Evolutionary conservation across 305 asterid species (phyloP).

Genomic region (Rubia tinctorum): DNA sequence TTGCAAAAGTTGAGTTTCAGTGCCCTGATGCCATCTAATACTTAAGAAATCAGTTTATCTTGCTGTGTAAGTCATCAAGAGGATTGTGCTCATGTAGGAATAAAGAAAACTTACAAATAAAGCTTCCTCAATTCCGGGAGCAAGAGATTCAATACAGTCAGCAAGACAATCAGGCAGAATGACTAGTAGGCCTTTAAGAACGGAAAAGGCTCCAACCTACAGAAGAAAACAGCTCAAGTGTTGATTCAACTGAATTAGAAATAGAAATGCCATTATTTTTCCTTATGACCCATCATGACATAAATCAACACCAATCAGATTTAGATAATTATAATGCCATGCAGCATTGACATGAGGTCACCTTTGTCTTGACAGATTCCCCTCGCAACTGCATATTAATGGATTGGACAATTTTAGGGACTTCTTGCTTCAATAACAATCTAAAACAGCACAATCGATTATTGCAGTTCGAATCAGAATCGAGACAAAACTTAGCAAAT

Average conservation of each 20-base stretch:
- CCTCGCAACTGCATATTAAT: constrained; percentile 90
- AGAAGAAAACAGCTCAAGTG: constrained; percentile 15
- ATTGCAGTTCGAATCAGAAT: background rate
- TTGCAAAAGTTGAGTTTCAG: background rate
- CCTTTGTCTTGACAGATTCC: constrained; percentile 97
- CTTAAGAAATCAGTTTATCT: background rate
- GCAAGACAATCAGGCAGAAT: constrained; percentile 99
- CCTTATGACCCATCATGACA: background rate
- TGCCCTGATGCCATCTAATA: background rate
- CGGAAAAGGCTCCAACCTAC: constrained; percentile 98
- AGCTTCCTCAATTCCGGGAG: constrained; percentile 95
- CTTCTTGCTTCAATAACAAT: constrained; percentile 93
- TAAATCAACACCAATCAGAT: background rate
- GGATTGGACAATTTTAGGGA: constrained; percentile 92
- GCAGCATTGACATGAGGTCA: constrained; percentile 19
- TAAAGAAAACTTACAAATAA: constrained; percentile 61
- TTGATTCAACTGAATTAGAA: constrained; percentile 12
- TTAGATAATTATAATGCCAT: background rate
- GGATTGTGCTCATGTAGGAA: constrained; percentile 11
- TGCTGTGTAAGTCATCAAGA: too few relatives aligned
- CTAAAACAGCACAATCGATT: constrained; percentile 60
- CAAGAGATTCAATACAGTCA: constrained; percentile 94
- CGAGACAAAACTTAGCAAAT: too few relatives aligned
- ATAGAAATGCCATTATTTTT: constrained; percentile 7
- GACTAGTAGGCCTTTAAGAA: constrained; percentile 85